A percentile compares a stretch with the other conserved stretches of the same genome.
Evolutionary conservation across 495 filamentous ascomycete species (phyloP).

Genomic region (Neurospora cerealis): DNA sequence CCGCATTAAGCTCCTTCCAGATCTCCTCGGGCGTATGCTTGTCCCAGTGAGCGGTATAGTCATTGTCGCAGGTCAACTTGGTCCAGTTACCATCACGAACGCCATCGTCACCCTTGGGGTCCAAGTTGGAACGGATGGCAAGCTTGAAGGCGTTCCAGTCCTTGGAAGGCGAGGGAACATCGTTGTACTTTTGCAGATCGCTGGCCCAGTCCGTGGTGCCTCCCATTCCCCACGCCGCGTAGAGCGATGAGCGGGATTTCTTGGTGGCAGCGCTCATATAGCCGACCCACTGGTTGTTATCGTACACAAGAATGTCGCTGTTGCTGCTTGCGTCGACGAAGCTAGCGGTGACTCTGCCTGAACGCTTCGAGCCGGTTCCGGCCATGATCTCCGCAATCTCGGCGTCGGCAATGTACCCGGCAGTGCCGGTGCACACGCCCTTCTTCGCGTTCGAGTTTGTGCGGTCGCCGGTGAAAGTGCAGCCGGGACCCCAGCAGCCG

Average conservation of each 20-base stretch:
- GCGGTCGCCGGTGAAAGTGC: conserved; percentile 2
- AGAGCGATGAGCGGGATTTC: neutral
- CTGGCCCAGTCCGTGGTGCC: conserved; percentile 6
- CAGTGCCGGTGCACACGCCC: conserved; percentile 3
- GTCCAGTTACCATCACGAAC: conserved; percentile 13
- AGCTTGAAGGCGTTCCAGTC: conserved; percentile 3
- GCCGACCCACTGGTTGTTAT: neutral
- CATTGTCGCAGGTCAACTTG: conserved; percentile 9
- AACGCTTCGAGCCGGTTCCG: neutral
- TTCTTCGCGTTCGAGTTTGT: neutral
- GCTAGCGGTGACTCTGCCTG: neutral
- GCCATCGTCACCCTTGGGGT: conserved; percentile 3
- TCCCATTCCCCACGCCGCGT: conserved; percentile 2
- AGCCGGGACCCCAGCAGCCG: conserved; percentile 6
- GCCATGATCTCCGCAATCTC: conserved; percentile 4
- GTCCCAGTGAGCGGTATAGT: neutral
- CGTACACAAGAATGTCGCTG: conserved; percentile 2
- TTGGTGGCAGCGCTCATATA: conserved; percentile 6
- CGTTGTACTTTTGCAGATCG: neutral
- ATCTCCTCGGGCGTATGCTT: conserved; percentile 3
- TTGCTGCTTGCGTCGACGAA: neutral
- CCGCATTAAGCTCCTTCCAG: conserved; percentile 15
- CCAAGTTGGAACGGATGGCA: neutral
- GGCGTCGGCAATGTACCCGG: conserved; percentile 6
- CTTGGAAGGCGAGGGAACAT: neutral